Evolutionary conservation across 1,284 basidiomycete species (phyloP).

Genomic region (Moniliophthora roreri): DNA sequence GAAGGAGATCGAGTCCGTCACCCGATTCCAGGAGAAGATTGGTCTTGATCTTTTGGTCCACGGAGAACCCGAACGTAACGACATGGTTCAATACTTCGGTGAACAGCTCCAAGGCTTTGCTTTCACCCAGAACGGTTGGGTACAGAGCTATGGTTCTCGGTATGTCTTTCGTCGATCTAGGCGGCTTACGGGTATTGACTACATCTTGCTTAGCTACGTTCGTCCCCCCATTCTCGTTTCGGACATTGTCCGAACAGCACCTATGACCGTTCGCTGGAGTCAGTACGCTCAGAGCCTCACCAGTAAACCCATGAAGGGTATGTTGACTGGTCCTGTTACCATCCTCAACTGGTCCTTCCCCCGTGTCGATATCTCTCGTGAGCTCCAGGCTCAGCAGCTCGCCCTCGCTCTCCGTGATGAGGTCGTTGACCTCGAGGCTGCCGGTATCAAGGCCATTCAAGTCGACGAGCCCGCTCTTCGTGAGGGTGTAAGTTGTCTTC

Average conservation of each 20-base stretch:
- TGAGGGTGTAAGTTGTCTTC: constrained; percentile 75
- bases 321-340: constrained; percentile 95
- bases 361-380: constrained; percentile 95
- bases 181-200: neutral
- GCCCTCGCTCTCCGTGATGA: constrained; percentile 98
- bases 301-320: constrained; percentile 98
- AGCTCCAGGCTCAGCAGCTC: constrained; percentile 98
- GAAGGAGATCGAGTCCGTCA: constrained; percentile 94
- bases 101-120: constrained; percentile 96
- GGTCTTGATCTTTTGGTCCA: constrained; percentile 98
- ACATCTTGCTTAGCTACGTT: constrained; percentile 74
- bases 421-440: constrained; percentile 96
- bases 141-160: constrained; percentile 96
- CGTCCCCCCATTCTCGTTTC: constrained; percentile 99
- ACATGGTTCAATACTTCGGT: constrained; percentile 99
- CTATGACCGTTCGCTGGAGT: constrained; percentile 98
- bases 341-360: constrained; percentile 99
- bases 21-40: constrained; percentile 95
- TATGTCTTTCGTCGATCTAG: constrained; percentile 30
- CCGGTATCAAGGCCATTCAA: constrained; percentile 97
- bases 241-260: constrained; percentile 90
- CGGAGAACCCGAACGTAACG: constrained; percentile 98
- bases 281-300: constrained; percentile 96
- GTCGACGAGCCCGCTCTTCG: constrained; percentile 99
- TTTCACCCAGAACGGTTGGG: constrained; percentile 99